phyloP scores from a whole-genome alignment of 1,139 yeast genomes.

The Hansenula lynferdii region DNA sequence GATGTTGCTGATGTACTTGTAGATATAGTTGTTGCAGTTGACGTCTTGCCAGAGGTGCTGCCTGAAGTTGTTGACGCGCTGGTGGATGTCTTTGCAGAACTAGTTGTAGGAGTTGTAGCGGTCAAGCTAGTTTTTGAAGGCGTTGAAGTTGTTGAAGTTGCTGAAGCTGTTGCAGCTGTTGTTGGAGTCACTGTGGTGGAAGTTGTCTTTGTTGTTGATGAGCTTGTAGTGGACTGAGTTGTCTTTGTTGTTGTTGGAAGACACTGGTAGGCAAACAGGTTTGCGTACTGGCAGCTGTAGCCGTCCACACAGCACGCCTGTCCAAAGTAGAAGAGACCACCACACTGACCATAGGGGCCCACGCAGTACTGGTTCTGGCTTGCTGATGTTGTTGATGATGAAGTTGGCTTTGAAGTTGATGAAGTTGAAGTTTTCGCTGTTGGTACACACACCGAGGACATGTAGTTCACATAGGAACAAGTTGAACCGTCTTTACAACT shows the following conservation, averaged over 20 bases:
- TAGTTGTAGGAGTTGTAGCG: neutral
- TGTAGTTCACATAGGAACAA: neutral
- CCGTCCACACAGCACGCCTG: slow-evolving; percentile 23
- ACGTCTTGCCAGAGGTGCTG: no score
- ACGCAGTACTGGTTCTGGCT: slow-evolving; percentile 9
- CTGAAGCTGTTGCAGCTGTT: neutral
- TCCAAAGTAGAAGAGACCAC: slow-evolving; percentile 25
- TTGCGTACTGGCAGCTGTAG: slow-evolving; percentile 13
- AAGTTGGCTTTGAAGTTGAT: neutral
- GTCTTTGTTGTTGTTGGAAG: neutral
- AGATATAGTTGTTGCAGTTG: neutral
- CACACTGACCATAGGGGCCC: slow-evolving; percentile 27
- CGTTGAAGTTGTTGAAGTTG: neutral
- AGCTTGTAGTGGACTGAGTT: neutral
- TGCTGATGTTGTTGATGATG: neutral
- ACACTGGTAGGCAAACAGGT: slow-evolving; percentile 2
- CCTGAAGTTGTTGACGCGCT: no score
- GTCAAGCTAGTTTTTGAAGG: neutral
- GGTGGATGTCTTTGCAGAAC: neutral
- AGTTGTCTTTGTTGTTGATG: neutral
- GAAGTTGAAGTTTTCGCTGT: neutral
- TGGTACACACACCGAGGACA: neutral
- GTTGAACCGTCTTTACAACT: neutral
- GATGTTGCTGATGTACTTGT: neutral
- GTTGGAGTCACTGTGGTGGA: neutral